Base-by-base conservation (phyloP, 345 rosid species). In the Hevea brasiliensis region DNA sequence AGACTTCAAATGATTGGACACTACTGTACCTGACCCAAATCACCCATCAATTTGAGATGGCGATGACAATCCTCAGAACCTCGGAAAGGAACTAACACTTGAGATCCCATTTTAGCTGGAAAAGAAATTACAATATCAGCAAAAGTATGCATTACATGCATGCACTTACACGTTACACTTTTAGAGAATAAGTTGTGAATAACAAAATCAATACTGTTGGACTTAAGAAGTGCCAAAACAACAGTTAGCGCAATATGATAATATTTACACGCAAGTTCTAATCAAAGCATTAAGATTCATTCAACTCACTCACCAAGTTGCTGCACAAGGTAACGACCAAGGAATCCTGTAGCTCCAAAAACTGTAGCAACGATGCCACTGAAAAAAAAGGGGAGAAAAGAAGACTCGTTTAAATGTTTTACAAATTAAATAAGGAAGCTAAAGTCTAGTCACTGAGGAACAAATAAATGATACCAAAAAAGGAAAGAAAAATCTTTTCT, bases 31-130 rank as follows among this genome's bases (percentile, higher is more conserved):
- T 96, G 98, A 70, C 98, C 99, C 82, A 96, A 84, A 84, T 96
- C 99, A 68, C 99, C 99, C 99, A 93, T 93, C 92, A 95, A 79
- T 83, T 96, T 96, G 75, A 96, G 97, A 82, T 96, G 98, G 60
- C 97, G 89, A 76, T 86, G 92, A 70, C 70, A 72, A 78, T 96
- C 99, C 88, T 96, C 99, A 47, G 92, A 91, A 69, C 97, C 97
- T 56, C 98, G 89, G 74, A 93, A 96, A 65, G 99, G 99, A 81
- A 96, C 98, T 41, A 96, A 84, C 44, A 93, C 98, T 80, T 96
- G 99, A 56, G 99, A 86, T 71, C 98, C 98, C 93, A 87, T 87
- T 87, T 93, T 93, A 66, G 98, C 98, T 93, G 83, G 65, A 82
- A 82, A 10, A 65, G 65, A 55, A 24, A 61, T 35, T 13, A 27